Evolutionary conservation across 192 early-diverging fungal genomes (phyloP).

Genomic region (Podila horticola): DNA sequence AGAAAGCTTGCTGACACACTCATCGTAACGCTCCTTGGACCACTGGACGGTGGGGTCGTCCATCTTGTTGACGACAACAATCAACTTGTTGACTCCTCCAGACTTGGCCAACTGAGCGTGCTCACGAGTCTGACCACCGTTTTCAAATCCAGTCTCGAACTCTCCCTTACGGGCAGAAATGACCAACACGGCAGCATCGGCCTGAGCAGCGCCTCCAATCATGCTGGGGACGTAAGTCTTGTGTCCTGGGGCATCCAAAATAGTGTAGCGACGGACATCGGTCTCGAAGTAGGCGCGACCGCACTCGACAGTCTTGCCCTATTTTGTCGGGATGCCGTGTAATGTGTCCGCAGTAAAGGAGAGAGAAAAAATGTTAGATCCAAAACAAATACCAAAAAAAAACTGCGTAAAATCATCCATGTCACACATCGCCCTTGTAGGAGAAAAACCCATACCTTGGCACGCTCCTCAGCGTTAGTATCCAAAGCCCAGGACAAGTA

Average conservation of each 20-base stretch:
- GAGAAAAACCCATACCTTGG: constrained; percentile 69
- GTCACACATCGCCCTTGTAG: no score
- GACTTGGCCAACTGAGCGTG: constrained; percentile 98
- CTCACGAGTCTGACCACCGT: constrained; percentile 98
- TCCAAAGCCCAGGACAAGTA: constrained; percentile 99
- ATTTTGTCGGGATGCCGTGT: constrained; percentile 3
- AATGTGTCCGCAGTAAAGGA: constrained; percentile 1
- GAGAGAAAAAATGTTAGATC: neutral
- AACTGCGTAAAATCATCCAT: neutral
- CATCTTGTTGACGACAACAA: constrained; percentile 99
- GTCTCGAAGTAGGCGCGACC: constrained; percentile 99
- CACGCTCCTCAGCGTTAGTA: constrained; percentile 95
- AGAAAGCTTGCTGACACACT: constrained; percentile 82
- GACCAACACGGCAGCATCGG: constrained; percentile 94
- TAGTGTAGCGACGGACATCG: constrained; percentile 93
- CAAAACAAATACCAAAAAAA: constrained; percentile 2
- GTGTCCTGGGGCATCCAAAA: constrained; percentile 98
- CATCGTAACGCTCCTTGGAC: constrained; percentile 94
- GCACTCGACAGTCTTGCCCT: constrained; percentile 98
- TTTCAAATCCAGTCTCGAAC: constrained; percentile 99
- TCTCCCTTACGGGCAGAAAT: constrained; percentile 99
- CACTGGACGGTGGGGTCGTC: constrained; percentile 97
- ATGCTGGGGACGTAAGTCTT: constrained; percentile 98
- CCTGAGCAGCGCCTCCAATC: constrained; percentile 97
- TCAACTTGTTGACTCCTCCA: constrained; percentile 91